Base-by-base conservation (phyloP, 2,329 filamentous ascomycete genomes). In the Xylariaceae sp. region DNA sequence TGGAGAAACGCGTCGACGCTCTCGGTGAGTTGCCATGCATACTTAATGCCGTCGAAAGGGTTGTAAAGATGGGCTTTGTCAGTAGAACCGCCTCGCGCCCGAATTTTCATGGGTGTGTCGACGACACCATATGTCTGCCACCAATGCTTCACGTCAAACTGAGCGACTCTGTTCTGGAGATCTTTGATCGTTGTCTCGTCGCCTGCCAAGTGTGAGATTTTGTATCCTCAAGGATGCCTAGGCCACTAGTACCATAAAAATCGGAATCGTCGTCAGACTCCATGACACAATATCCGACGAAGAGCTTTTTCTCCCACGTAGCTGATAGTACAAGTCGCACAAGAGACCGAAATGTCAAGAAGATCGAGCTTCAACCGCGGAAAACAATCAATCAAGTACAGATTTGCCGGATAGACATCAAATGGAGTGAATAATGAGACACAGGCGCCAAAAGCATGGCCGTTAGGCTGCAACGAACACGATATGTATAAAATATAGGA, bases 11-110 rank as follows among this genome's bases (percentile, higher is more conserved):
- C 75, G 7, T 79, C 67, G 1, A 87, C 69, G 0, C 77, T 78
- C 62, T 91, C 87, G 1, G 71, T 71, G 27, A 84, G 72, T 64
- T 86, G 85, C 73, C 85, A 83, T 22, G 79, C 83, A 53, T 74
- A 75, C 3, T 66, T 46, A 1, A 74, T 50, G 32, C 78, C 80
- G 49, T 80, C 74, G 56, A 82, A 83, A 1, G 76, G 75, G 61
- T 89, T 87, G 67, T 81, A 75, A 2, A 80, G 66, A 22, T 64
- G 66, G 0, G 67, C 54, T 5, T 39, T 47, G n/a, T 57, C 39
- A 11, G 12, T 46, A 11, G 33, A 12, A 36, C 31, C n/a, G 11
- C 41, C 51, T 33, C 43, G 42, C 10, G 58, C 56, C 40, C 62
- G 58, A 6, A 50, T 44, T 33, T 55, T 61, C 10, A 63, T 47